Conservation (phyloP, 495 filamentous ascomycete genomes). For the Parathielavia appendiculata region DNA sequence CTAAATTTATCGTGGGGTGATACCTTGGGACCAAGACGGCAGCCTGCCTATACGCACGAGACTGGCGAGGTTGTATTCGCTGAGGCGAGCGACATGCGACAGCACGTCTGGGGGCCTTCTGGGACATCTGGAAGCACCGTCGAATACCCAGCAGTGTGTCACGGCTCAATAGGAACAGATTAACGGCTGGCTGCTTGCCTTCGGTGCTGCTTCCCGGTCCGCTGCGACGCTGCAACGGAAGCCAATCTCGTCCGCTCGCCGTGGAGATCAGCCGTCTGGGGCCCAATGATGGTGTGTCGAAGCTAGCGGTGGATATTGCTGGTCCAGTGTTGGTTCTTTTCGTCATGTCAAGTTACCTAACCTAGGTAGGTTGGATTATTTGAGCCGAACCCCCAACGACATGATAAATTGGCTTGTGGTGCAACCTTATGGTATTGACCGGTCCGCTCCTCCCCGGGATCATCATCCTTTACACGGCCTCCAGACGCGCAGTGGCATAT, state of each 20-base stretch:
- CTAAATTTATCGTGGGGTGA: constrained; percentile 19
- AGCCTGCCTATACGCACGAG: constrained; percentile 19
- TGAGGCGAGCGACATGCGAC: constrained; percentile 8
- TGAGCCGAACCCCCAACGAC: constrained; percentile 11
- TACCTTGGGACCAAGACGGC: constrained; percentile 13
- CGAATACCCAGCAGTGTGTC: constrained; percentile 18
- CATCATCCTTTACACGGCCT: not conserved
- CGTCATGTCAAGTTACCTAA: not conserved
- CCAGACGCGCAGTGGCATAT: not conserved
- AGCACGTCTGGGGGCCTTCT: constrained; percentile 11
- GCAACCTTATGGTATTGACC: constrained; percentile 16
- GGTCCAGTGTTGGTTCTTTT: constrained; percentile 9
- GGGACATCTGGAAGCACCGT: constrained; percentile 18
- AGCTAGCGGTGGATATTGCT: constrained; percentile 8
- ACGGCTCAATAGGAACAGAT: constrained; percentile 13
- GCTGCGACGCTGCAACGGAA: constrained; percentile 10
- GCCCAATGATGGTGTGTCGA: not conserved
- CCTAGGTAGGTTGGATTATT: constrained; percentile 9
- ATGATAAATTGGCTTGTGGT: constrained; percentile 17
- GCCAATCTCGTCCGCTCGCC: not conserved
- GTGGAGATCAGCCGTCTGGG: not conserved
- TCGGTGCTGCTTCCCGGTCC: constrained; percentile 14
- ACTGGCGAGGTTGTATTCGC: constrained; percentile 18
- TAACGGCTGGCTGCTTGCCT: constrained; percentile 7
- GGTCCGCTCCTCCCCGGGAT: constrained; percentile 9